Evolutionary conservation across 108 stramenopile species (phyloP), one percentile per base, ranked within the genome.

Genomic region (Craspedostauros australis): DNA sequence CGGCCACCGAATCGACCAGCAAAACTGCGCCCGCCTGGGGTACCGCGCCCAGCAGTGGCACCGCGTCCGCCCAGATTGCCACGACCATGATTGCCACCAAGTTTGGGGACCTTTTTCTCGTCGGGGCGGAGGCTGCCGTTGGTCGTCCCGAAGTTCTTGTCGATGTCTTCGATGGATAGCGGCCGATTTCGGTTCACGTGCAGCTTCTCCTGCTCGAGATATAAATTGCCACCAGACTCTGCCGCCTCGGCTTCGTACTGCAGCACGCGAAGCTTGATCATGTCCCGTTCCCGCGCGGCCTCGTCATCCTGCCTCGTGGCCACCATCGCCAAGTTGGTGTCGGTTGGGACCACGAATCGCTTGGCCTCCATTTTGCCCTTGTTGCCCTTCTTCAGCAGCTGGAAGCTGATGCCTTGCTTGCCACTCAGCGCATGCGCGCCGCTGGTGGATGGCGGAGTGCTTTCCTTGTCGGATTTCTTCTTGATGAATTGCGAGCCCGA

Each of bases 341-440:
- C 72, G 38, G 50, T 66, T 1, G 94, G 91, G 29, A 96, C 92
- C 45, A 80, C 24, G 39, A 96, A 54, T 42, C 75, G 68, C 56
- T 88, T 88, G 18, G 88, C 82, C 59, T 95, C 96, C 53, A 85
- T 64, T 51, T 86, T 88, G 27, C 96, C 96, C 66, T 90, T 89
- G 69, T 77, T 83, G 5, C 96, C 94, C 37, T 91, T 84, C 66
- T 93, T 93, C 7, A 96, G 55, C 29, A 96, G 68, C 53, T 91
- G 86, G 62, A 96, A 93, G 8, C 56, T 66, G 52, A 95, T 82
- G 21, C 90, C 93, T 22, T 69, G 50, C 18, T 64, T 80, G 5
- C 86, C 86, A 54, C 66, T 72, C 38, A 83, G 76, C 12, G 63
- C 62, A 29, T 61, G 32, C 16, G 44, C 49, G 11, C 45, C 27